Base-by-base conservation (phyloP, 371 early-diverging fungal genomes). In the Sporodiniella umbellata region DNA sequence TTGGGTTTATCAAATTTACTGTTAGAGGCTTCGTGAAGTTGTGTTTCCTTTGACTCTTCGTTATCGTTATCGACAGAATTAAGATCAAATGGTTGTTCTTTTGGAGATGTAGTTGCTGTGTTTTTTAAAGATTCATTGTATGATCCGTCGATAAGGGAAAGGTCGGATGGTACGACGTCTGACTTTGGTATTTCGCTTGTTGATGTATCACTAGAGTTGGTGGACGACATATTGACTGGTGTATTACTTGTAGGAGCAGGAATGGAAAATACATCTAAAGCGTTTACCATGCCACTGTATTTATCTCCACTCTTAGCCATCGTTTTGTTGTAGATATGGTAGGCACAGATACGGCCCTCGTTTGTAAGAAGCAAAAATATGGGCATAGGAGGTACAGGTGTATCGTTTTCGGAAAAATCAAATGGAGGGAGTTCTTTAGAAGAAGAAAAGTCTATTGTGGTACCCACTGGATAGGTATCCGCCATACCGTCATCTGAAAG, bases 381-480 rank as follows among this genome's bases (percentile, higher is more conserved):
- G 12, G 78, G 78, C 24, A 73, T 45, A 12, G 78, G 72, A 8
- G 62, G 43, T 5, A 73, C 63, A 11, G 37, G 28, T 22, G 45
- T 60, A 11, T 67, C 64, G 23, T 35, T 60, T 18, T 60, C 65
- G 24, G 66, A 53, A 5, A 68, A 45, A 53, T 73, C 74, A 33
- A 67, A 50, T 3, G 78, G 61, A 33, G 74, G 70, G 10, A 77
- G 23, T 12, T 42, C 47, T 40, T 77, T 70, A 17, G 56, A 48
- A 4, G 65, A 60, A 18, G 72, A 53, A 24, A 66, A 68, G 40
- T 77, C 78, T 3, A 77, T 8, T 21, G 74, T 70, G 14, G 73
- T 44, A 33, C 78, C 78, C 0, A 73, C 43, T 18, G 78, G 74
- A 39, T 57, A 65, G 0, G 78, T 77, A 24, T 77, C 78, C 47